Conservation (phyloP, 1,139 yeast genomes). For the Trichomonascaceae sp. region DNA sequence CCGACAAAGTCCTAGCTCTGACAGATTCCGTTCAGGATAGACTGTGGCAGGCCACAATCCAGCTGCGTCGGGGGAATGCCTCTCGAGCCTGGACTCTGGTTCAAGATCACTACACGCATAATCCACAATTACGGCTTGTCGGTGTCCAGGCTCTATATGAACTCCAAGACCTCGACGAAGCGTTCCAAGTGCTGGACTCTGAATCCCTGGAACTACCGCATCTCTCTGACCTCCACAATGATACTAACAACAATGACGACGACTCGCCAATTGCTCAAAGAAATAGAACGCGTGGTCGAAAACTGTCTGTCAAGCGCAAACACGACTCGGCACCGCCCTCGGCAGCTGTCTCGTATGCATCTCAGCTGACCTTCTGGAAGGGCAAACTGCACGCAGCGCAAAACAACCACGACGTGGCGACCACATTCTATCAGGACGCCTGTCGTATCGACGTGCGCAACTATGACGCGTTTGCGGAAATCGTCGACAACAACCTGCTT, state of each 20-base stretch:
- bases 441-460: conserved; percentile 80
- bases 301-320: not conserved
- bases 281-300: too few species aligned
- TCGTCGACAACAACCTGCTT: conserved; percentile 59
- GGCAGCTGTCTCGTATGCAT: conserved; percentile 34
- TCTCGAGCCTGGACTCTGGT: conserved; percentile 63
- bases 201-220: not conserved
- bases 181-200: not conserved
- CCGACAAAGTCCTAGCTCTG: conserved; percentile 75
- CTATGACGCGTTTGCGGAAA: conserved; percentile 80
- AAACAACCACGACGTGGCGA: conserved; percentile 76
- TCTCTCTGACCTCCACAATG: not conserved
- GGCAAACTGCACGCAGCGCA: conserved; percentile 78
- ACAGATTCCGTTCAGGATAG: conserved; percentile 86
- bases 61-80: conserved; percentile 61
- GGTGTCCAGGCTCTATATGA: not conserved
- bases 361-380: conserved; percentile 74
- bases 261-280: too few species aligned
- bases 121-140: not conserved
- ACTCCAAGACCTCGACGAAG: not conserved
- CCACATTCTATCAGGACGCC: conserved; percentile 81
- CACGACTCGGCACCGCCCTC: not conserved
- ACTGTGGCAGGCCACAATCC: conserved; percentile 91
- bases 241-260: too few species aligned
- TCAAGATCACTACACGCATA: not conserved